These are phyloP conservation scores for Populus simonii DNA, from an alignment of 345 rosid genomes.

Conservation along the genomic window DNA sequence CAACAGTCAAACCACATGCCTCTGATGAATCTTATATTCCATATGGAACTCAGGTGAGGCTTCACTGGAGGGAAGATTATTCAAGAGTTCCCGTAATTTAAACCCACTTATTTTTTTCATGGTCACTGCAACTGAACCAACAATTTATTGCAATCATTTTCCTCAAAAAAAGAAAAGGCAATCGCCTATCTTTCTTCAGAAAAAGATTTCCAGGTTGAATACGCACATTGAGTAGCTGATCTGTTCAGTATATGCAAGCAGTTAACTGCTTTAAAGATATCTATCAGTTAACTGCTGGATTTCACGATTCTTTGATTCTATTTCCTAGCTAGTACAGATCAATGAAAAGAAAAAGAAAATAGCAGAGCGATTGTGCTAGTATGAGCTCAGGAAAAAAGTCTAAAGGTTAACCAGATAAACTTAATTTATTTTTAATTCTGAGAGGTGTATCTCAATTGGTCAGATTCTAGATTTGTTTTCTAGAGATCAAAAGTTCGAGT, in stretches of 20 bases:
- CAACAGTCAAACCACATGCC: background rate
- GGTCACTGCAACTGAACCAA: background rate
- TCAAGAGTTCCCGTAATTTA: background rate
- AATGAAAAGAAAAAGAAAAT: too few relatives aligned
- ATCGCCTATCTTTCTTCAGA: background rate
- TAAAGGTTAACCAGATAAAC: too few relatives aligned
- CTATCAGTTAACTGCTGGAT: too few relatives aligned
- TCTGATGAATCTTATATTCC: background rate
- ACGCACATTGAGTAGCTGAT: background rate
- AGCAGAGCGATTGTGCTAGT: too few relatives aligned
- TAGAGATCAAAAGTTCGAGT: too few relatives aligned
- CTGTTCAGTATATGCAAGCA: background rate
- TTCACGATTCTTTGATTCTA: too few relatives aligned
- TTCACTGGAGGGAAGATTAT: background rate
- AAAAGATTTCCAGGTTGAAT: background rate
- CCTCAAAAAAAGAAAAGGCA: background rate
- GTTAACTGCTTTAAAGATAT: background rate
- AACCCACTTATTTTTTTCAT: background rate
- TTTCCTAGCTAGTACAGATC: too few relatives aligned
- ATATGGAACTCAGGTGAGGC: background rate
- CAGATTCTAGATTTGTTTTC: fast-evolving
- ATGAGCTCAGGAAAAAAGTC: too few relatives aligned
- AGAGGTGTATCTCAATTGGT: fast-evolving
- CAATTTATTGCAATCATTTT: background rate
- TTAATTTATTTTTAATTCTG: too few relatives aligned